Base-by-base conservation (phyloP, 495 filamentous ascomycete genomes). In the Delitschia confertaspora region DNA sequence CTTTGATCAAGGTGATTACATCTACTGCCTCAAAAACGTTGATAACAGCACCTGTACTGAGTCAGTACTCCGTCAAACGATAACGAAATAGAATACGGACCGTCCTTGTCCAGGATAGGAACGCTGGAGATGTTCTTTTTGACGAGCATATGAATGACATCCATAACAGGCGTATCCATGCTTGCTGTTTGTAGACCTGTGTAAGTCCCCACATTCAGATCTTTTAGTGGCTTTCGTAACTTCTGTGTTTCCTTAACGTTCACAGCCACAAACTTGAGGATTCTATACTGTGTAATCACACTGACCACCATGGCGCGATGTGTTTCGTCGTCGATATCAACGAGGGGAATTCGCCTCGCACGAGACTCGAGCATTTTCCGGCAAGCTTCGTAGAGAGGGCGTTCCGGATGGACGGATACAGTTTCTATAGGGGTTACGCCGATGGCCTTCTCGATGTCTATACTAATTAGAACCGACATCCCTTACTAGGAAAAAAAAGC, bases 1-100 rank as follows among this genome's bases (percentile, higher is more conserved):
- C 88, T 60, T 91, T 93, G 60, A 99, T 95, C 55, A 95, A 73
- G 0, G 88, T 82, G 51, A 99, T 93, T 32, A 99, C 86, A 66
- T 99, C 91, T 33, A 99, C 88, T 6, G 91, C 85, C 64, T 99
- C 93, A 56, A 96, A 99, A 4, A 96, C 86, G 60, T 99, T 99
- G 51, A 95, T 77, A 1, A 99, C 75, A 33, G 79, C 69, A 35
- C 78, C 80, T 82, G 38, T 26, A 24, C n/a, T 42, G 23, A 6
- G 37, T 50, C 6, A 52, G 21, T 29, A 8, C 35, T 30, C 8
- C 14, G 2, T 23, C 2, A 17, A 21, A 29, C 6, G 18, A 40
- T 11, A 20, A 17, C 9, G 20, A 38, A 4, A 14, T 42, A 29
- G n/a, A n/a, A 22, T 1, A 45, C 57, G 56, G 71, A 75, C 82